Evolutionary conservation across 495 filamentous ascomycete species (phyloP).

Genomic region (Penicillium dipodomyicola): DNA sequence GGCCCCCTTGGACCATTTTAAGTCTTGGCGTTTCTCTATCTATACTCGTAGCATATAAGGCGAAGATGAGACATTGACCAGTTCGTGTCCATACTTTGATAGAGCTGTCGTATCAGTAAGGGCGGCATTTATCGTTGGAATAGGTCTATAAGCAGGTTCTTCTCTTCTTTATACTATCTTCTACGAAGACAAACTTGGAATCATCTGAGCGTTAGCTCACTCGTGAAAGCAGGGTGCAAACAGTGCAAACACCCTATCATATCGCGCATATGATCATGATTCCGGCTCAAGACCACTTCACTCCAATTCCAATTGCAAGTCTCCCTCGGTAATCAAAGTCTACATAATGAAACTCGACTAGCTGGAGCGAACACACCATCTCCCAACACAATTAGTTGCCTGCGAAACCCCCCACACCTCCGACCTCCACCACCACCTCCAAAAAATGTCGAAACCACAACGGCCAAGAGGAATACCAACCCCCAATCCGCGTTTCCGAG

Average conservation of each 20-base stretch:
- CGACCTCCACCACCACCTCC: not conserved
- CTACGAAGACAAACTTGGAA: not conserved
- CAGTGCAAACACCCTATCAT: constrained; percentile 21
- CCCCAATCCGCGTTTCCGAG: constrained; percentile 8
- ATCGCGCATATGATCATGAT: constrained; percentile 8
- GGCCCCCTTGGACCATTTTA: not conserved
- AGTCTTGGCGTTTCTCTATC: not conserved
- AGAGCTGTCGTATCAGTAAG: not conserved
- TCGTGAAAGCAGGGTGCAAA: constrained; percentile 11
- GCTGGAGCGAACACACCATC: not conserved
- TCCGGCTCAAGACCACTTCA: not conserved
- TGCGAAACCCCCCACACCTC: not conserved
- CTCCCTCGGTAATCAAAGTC: not conserved
- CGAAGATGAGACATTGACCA: not conserved
- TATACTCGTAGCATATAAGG: not conserved
- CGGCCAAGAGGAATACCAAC: constrained; percentile 4
- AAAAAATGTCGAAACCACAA: constrained; percentile 9
- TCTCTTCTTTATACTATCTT: not conserved
- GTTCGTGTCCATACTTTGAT: not conserved
- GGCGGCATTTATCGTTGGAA: not conserved
- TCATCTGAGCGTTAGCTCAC: not conserved
- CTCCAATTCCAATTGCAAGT: not conserved
- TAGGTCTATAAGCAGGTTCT: not conserved
- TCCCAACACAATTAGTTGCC: not conserved
- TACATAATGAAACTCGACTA: not conserved